A percentile compares a stretch with the other conserved stretches of the same genome.
phyloP scores from a whole-genome alignment of 75 land plant genomes.

The Cupressus sempervirens region DNA sequence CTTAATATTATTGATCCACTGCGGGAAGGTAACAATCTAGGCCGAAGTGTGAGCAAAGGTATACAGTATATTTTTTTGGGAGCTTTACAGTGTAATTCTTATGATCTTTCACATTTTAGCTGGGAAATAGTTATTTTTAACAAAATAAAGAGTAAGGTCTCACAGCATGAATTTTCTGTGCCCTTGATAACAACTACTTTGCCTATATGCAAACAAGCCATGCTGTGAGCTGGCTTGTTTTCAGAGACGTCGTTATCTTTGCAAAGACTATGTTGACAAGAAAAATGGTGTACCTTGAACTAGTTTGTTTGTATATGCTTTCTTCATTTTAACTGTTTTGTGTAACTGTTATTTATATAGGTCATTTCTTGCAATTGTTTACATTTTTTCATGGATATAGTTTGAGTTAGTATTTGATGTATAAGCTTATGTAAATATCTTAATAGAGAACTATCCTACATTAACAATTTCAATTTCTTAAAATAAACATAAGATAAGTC shows the following conservation, averaged over 20 bases:
- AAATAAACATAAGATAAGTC: too few relatives aligned
- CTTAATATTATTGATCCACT: slow-evolving; percentile 92
- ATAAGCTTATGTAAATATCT: not conserved
- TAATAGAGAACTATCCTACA: too few relatives aligned
- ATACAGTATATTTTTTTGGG: not conserved
- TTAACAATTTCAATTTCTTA: too few relatives aligned
- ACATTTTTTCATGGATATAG: not conserved
- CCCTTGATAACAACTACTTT: not conserved
- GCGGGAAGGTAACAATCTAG: slow-evolving; percentile 79
- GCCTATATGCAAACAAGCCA: not conserved
- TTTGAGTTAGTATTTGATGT: slow-evolving; percentile 1
- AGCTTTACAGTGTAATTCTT: not conserved
- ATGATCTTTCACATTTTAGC: not conserved
- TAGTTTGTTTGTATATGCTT: not conserved
- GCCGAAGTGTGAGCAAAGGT: slow-evolving; percentile 95
- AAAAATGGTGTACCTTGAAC: not conserved
- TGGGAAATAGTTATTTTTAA: not conserved
- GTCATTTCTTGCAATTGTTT: not conserved
- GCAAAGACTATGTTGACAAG: not conserved
- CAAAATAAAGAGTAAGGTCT: not conserved
- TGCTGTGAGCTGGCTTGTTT: not conserved
- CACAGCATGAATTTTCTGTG: not conserved
- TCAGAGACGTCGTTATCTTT: not conserved
- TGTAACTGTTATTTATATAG: not conserved
- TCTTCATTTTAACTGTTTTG: not conserved